A percentile compares a stretch with the other conserved stretches of the same genome.
Conservation (phyloP, 139 green algal genomes). For the Micractinium sp. region DNA sequence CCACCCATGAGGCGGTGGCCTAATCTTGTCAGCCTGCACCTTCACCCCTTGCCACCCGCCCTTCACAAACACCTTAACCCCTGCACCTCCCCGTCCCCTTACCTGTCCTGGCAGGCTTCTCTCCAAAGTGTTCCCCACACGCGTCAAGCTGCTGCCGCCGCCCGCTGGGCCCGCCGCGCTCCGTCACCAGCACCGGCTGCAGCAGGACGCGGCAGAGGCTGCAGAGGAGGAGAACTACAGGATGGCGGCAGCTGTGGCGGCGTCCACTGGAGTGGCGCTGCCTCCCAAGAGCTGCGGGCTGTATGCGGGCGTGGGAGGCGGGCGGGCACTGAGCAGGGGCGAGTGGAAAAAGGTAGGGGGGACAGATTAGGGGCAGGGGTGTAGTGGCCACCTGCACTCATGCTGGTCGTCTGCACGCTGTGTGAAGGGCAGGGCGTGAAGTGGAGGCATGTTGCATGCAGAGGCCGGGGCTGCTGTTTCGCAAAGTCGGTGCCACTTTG, state of each 20-base stretch:
- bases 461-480: too few relatives aligned
- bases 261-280: constrained; percentile 34
- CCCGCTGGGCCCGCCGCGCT: constrained; percentile 28
- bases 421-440: background rate
- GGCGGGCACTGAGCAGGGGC: background rate
- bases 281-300: constrained; percentile 20
- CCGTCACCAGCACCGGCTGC: constrained; percentile 44
- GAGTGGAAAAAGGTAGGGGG: background rate
- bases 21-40: background rate
- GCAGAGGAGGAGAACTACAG: constrained; percentile 41
- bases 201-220: constrained; percentile 16
- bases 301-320: constrained; percentile 1
- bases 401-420: background rate
- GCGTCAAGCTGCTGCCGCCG: constrained; percentile 46
- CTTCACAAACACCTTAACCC: background rate
- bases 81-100: background rate
- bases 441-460: too few relatives aligned
- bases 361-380: background rate
- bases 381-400: too few relatives aligned
- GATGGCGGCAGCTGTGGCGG: constrained; percentile 16
- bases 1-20: background rate
- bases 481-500: background rate
- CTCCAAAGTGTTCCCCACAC: constrained; percentile 46
- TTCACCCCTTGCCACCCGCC: background rate
- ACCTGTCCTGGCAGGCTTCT: constrained; percentile 40